A percentile compares a stretch with the other conserved stretches of the same genome.
Conservation (phyloP, 371 early-diverging fungal species). For the Mucor saturninus region DNA sequence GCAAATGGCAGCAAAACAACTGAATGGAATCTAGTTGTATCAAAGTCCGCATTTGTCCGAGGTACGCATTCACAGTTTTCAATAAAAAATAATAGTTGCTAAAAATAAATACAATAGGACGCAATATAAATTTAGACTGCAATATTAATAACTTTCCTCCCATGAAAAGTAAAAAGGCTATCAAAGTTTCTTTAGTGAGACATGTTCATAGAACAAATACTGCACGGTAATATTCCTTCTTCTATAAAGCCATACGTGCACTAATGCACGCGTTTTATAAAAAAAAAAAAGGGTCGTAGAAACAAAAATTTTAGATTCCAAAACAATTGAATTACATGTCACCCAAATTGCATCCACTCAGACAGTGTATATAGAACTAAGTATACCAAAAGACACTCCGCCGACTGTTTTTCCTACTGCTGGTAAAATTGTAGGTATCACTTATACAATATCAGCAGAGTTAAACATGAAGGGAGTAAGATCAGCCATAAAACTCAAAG, state of each 20-base stretch:
- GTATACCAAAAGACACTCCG: conserved; percentile 18
- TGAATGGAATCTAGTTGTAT: conserved; percentile 10
- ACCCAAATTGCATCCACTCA: not conserved
- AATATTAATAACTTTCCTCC: conserved; percentile 22
- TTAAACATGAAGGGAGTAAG: conserved; percentile 23
- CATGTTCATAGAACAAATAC: conserved; percentile 16
- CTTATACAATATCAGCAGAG: conserved; percentile 21
- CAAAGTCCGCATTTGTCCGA: conserved; percentile 20
- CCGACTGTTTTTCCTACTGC: conserved; percentile 22
- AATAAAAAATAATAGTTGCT: not conserved
- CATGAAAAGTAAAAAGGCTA: conserved; percentile 17
- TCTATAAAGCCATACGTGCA: not conserved
- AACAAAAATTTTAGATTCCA: conserved; percentile 8
- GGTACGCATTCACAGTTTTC: conserved; percentile 1
- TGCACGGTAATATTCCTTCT: conserved; percentile 20
- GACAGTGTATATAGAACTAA: not conserved
- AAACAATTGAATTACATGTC: conserved; percentile 14
- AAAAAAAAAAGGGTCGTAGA: conserved; percentile 12
- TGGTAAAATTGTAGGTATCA: conserved; percentile 22
- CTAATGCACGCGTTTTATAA: not conserved
- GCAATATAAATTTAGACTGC: conserved; percentile 11
- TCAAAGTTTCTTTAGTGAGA: conserved; percentile 16
- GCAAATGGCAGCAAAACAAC: conserved; percentile 12
- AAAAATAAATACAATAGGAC: conserved; percentile 9
- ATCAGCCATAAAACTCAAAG: conserved; percentile 17